A percentile compares a stretch with the other conserved stretches of the same genome.
Conservation (phyloP, 2,329 filamentous ascomycete genomes). For the Calonectria henricotiae region DNA sequence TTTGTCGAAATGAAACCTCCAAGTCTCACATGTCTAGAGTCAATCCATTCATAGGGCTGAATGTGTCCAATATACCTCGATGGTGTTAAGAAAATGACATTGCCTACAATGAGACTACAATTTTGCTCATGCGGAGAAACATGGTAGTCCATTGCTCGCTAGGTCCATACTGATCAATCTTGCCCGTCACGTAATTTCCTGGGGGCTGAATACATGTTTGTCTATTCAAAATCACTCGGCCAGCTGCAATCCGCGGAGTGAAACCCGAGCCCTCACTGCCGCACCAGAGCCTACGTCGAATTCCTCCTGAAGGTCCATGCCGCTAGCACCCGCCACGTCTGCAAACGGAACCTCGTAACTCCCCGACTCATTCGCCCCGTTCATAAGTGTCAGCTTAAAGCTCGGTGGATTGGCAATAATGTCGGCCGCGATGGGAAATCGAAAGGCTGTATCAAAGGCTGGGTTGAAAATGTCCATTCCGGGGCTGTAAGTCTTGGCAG, state of each 20-base stretch:
- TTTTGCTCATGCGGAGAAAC: constrained; percentile 3
- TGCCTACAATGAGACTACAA: constrained; percentile 9
- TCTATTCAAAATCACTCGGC: constrained; percentile 39
- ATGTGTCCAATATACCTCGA: neutral
- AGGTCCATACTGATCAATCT: constrained; percentile 28
- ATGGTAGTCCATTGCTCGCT: constrained; percentile 36
- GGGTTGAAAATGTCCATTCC: constrained; percentile 52
- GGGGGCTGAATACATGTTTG: constrained; percentile 5
- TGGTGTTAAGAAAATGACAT: neutral
- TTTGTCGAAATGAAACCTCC: too few species aligned
- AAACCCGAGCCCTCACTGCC: constrained; percentile 42
- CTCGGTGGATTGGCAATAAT: constrained; percentile 40
- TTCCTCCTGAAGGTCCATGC: constrained; percentile 40
- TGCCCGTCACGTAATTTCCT: neutral
- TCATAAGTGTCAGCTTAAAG: constrained; percentile 45
- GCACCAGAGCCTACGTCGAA: constrained; percentile 48
- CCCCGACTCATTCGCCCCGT: constrained; percentile 40
- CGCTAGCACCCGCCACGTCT: constrained; percentile 30
- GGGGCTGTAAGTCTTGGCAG: constrained; percentile 46
- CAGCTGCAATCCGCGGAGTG: constrained; percentile 43
- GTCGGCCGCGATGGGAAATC: constrained; percentile 47
- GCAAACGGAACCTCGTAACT: constrained; percentile 43
- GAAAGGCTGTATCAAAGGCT: constrained; percentile 47
- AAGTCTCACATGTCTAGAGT: too few species aligned
- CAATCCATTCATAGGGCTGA: too few species aligned